Conservation (phyloP, 202 grass and related monocot genomes). For the Setaria viridis region DNA sequence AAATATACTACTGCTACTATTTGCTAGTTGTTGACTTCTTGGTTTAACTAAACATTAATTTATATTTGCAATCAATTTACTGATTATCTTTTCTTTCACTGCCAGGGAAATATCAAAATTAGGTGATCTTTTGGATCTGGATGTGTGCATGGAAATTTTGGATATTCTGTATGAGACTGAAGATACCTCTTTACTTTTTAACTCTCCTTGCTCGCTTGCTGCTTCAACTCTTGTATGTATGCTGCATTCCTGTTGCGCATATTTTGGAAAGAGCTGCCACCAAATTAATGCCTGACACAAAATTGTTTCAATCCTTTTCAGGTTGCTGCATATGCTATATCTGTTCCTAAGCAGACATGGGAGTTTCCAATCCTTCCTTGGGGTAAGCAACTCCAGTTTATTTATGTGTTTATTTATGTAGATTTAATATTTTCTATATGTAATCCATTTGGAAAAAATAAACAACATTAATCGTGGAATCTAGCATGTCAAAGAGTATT, state of each 20-base stretch:
- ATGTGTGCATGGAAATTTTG: constrained; percentile 89
- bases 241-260: constrained; percentile 12
- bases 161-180: constrained; percentile 92
- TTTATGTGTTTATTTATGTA: not conserved
- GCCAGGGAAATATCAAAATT: constrained; percentile 81
- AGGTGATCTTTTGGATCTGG: constrained; percentile 68
- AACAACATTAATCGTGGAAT: not conserved
- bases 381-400: constrained; percentile 59
- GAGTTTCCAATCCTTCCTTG: constrained; percentile 95
- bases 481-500: not conserved
- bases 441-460: not conserved
- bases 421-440: not conserved
- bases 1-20: constrained; percentile 13
- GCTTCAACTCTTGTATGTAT: constrained; percentile 80
- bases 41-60: constrained; percentile 1
- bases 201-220: constrained; percentile 69
- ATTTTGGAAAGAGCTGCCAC: constrained; percentile 10
- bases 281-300: constrained; percentile 17
- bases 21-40: constrained; percentile 20
- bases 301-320: constrained; percentile 42
- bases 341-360: constrained; percentile 84
- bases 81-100: constrained; percentile 17
- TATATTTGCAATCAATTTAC: constrained; percentile 1
- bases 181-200: constrained; percentile 72
- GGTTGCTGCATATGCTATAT: constrained; percentile 87